These are phyloP conservation scores for Boletus subcaerulescens DNA, from an alignment of 768 basidiomycete species.

Conservation along the genomic window DNA sequence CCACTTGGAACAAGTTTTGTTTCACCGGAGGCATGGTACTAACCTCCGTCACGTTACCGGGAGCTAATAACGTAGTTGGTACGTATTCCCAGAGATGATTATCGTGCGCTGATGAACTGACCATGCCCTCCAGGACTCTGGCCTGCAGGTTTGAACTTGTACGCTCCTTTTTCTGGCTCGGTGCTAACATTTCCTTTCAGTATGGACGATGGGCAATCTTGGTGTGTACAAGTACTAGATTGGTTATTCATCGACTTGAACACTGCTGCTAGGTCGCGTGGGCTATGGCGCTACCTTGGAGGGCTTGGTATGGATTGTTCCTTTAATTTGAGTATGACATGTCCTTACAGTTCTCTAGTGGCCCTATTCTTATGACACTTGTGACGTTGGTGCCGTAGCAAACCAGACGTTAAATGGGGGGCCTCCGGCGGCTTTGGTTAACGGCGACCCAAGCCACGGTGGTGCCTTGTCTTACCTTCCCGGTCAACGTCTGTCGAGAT, in stretches of 20 bases:
- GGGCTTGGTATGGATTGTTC: conserved; percentile 55
- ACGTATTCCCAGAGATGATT: conserved; percentile 1
- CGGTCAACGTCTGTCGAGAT: conserved; percentile 83
- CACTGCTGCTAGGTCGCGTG: conserved; percentile 54
- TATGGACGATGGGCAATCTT: conserved; percentile 81
- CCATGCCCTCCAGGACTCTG: conserved; percentile 49
- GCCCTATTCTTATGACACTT: conserved; percentile 82
- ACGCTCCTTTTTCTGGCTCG: not conserved
- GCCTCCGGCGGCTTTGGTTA: conserved; percentile 57
- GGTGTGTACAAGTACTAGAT: conserved; percentile 34
- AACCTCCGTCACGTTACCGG: conserved; percentile 65
- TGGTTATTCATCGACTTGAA: not conserved
- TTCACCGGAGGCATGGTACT: conserved; percentile 87
- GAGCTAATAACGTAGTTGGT: conserved; percentile 53
- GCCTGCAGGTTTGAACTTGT: conserved; percentile 50
- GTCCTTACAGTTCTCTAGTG: conserved; percentile 41
- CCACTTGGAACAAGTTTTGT: conserved; percentile 88
- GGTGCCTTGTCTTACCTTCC: conserved; percentile 76
- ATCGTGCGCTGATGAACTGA: not conserved
- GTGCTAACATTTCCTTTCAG: conserved; percentile 20
- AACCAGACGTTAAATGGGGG: conserved; percentile 77
- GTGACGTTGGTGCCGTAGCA: conserved; percentile 87
- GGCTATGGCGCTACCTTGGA: conserved; percentile 87
- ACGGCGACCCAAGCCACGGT: conserved; percentile 55
- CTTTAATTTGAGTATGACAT: not conserved